phyloP scores from a whole-genome alignment of 345 rosid species.

The Iberis pinnata region DNA sequence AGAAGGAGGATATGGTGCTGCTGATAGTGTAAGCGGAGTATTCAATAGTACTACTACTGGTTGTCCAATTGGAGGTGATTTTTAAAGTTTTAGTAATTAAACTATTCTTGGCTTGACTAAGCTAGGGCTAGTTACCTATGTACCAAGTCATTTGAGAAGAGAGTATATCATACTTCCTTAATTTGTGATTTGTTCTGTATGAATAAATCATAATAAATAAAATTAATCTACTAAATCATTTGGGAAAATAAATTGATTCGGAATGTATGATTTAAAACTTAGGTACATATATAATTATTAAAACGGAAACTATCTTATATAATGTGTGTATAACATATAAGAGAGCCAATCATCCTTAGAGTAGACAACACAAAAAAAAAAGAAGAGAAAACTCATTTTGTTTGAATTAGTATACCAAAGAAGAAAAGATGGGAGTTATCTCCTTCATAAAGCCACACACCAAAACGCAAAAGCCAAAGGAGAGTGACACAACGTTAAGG shows the following conservation, averaged over 20 bases:
- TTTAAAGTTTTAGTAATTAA: constrained; percentile 7
- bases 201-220: neutral
- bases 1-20: too few relatives aligned
- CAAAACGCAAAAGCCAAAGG: neutral
- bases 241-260: neutral
- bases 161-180: constrained; percentile 4
- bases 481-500: too few relatives aligned
- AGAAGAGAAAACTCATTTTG: constrained; percentile 16
- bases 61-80: constrained; percentile 24
- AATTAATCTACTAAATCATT: neutral
- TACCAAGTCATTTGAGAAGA: constrained; percentile 18
- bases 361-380: too few relatives aligned
- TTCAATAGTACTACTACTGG: too few relatives aligned
- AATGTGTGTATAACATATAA: too few relatives aligned
- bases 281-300: constrained; percentile 8
- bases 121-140: constrained; percentile 17
- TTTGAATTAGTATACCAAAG: constrained; percentile 4
- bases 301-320: constrained; percentile 17
- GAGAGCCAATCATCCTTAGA: too few relatives aligned
- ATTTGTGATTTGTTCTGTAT: constrained; percentile 1
- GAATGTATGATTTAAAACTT: constrained; percentile 1
- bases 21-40: too few relatives aligned
- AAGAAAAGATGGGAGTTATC: constrained; percentile 11
- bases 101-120: constrained; percentile 15
- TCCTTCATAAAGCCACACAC: constrained; percentile 13